Evolutionary conservation across 1,284 basidiomycete species (phyloP), one percentile per base, ranked within the genome.

Genomic region (Puccinia polysora): DNA sequence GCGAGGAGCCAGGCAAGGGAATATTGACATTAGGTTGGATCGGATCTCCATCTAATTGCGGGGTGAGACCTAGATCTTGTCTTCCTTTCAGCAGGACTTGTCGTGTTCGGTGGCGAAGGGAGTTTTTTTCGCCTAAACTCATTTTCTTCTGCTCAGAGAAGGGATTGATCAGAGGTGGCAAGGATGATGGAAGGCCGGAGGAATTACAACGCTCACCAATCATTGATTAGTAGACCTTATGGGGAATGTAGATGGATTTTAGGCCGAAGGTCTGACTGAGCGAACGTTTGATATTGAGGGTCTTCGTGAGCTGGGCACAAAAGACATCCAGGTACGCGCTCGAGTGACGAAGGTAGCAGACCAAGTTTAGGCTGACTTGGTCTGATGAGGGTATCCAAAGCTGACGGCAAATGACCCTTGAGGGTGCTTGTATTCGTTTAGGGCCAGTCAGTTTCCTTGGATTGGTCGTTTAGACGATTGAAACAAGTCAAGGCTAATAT

Each of bases 71-170:
- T 28, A 38, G 32, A 28, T 28, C 58, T 45, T 60, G 58, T 60
- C 58, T 60, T 15, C 30, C 45, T 23, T 50, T 30, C 12, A 63
- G 14, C 40, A 38, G 30, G 32, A 40, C 56, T n/a, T 59, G 56
- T 7, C 56, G 56, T 40, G 36, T 59, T 59, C 56, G 30, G 14
- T 59, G 56, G 56, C 34, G 56, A 38, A 40, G 56, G 23, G 56
- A 59, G 15, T 7, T 38, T 38, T 40, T 40, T 34, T 40, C 56
- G 30, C 56, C 56, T 18, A 59, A 3, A 18, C 23, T 20, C 30
- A 59, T 59, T 23, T 38, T 40, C 34, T 59, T 59, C 56, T 18
- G 56, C 56, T 59, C 36, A 7, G n/a, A 40, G 36, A 43, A 25
- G 15, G 8, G 2, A 32, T 59, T 38, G 56, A 40, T 59, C 23